Evolutionary conservation across 2,329 filamentous ascomycete species (phyloP).

Genomic region (Aspergillus intermedius): DNA sequence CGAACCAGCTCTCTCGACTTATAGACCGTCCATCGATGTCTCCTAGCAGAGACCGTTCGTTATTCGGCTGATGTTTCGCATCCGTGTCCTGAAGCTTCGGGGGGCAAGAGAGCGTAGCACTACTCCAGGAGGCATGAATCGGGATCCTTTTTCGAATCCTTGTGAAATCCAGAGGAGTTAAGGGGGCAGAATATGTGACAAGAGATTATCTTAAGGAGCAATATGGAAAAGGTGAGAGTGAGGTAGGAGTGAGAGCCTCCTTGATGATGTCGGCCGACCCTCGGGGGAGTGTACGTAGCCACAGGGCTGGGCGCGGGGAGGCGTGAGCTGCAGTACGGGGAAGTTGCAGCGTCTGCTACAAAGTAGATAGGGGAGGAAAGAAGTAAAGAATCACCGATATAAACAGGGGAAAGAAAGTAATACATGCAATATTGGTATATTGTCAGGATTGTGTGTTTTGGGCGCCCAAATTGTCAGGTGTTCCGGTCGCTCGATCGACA

Average conservation of each 20-base stretch:
- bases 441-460: too few species aligned
- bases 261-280: constrained; percentile 12
- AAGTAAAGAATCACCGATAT: too few species aligned
- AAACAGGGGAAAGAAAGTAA: too few species aligned
- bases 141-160: too few species aligned
- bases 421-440: too few species aligned
- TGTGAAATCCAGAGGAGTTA: too few species aligned
- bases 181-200: not conserved
- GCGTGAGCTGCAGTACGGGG: too few species aligned
- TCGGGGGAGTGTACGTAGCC: not conserved
- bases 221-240: not conserved
- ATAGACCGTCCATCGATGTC: constrained; percentile 19
- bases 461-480: too few species aligned
- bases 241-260: constrained; percentile 3
- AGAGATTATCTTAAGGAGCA: not conserved
- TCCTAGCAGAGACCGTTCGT: constrained; percentile 1
- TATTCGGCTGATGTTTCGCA: constrained; percentile 13
- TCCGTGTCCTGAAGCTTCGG: constrained; percentile 6
- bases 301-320: not conserved
- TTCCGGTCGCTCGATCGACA: not conserved
- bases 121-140: too few species aligned
- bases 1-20: constrained; percentile 33
- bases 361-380: not conserved
- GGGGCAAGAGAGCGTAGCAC: too few species aligned
- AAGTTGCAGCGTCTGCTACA: not conserved